A percentile compares a stretch with the other conserved stretches of the same genome.
Conservation (phyloP, 2,329 filamentous ascomycete genomes). For the Didymella exigua region DNA sequence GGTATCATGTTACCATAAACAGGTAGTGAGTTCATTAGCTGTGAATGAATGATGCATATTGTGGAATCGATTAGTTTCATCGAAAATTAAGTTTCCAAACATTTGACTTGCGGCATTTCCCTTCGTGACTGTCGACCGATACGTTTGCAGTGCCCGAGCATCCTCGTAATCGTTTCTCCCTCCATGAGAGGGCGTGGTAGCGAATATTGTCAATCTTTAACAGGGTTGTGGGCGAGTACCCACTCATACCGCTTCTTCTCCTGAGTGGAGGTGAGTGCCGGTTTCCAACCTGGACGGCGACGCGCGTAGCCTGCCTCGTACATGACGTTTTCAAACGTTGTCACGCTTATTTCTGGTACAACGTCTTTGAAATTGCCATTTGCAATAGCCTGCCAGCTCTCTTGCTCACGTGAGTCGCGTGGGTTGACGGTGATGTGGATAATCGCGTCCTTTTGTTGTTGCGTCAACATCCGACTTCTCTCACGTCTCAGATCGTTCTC, state of each 20-base stretch:
- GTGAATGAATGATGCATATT: not conserved
- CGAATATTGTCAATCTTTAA: not conserved
- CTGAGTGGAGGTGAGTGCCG: not conserved
- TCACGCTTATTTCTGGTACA: not conserved
- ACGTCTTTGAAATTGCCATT: not conserved
- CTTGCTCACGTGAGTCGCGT: not conserved
- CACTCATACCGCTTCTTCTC: not conserved
- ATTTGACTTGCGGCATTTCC: not conserved
- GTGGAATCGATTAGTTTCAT: not conserved
- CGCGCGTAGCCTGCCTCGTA: slow-evolving; percentile 3
- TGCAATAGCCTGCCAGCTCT: slow-evolving; percentile 8
- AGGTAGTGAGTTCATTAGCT: not conserved
- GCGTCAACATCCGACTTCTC: not conserved
- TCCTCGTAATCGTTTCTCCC: not conserved
- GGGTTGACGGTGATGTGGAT: not conserved
- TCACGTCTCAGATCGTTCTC: not conserved
- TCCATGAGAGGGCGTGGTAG: not conserved
- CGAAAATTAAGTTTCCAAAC: not conserved
- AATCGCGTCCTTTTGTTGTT: not conserved
- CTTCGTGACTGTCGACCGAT: not conserved
- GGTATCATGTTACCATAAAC: slow-evolving; percentile 37
- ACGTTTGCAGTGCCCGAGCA: not conserved
- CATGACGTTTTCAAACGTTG: slow-evolving; percentile 12
- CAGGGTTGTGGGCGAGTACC: not conserved
- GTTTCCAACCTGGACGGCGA: not conserved